Conservation (phyloP, 1,284 basidiomycete species). For the Leccinum griseonigrum region DNA sequence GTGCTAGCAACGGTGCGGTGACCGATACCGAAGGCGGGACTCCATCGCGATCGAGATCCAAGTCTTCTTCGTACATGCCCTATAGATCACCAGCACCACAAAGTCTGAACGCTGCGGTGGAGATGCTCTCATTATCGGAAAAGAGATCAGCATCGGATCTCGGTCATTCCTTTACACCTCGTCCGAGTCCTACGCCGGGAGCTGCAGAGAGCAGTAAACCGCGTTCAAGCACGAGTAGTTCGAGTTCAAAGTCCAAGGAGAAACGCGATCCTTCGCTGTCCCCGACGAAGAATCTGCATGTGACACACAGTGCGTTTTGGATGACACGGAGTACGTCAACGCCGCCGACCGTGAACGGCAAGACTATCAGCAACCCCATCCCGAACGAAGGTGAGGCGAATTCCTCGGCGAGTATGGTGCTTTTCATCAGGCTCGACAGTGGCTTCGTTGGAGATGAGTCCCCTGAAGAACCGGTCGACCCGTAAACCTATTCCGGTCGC, state of each 20-base stretch:
- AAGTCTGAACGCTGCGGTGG: conserved; percentile 55
- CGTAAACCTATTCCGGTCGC: conserved; percentile 71
- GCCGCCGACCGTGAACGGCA: conserved; percentile 51
- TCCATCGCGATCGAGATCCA: conserved; percentile 37
- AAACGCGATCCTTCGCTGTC: conserved; percentile 39
- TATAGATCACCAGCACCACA: conserved; percentile 49
- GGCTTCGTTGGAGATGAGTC: conserved; percentile 71
- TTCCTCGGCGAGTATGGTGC: conserved; percentile 18
- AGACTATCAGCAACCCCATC: conserved; percentile 63
- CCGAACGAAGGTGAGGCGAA: conserved; percentile 53
- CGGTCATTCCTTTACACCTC: conserved; percentile 22
- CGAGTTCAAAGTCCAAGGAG: conserved; percentile 28
- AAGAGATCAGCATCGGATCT: conserved; percentile 35
- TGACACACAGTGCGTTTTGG: conserved; percentile 39
- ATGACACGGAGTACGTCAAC: conserved; percentile 36
- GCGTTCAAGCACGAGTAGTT: conserved; percentile 33
- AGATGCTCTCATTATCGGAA: conserved; percentile 53
- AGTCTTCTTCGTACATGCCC: conserved; percentile 49
- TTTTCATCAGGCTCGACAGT: conserved; percentile 38
- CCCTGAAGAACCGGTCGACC: conserved; percentile 59
- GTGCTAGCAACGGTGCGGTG: conserved; percentile 16
- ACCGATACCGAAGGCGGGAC: conserved; percentile 31
- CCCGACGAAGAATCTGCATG: conserved; percentile 36
- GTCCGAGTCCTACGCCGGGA: conserved; percentile 4
- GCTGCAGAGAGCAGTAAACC: conserved; percentile 25